These are phyloP conservation scores for Withania somnifera DNA, from an alignment of 305 asterid genomes.

Conservation along the genomic window DNA sequence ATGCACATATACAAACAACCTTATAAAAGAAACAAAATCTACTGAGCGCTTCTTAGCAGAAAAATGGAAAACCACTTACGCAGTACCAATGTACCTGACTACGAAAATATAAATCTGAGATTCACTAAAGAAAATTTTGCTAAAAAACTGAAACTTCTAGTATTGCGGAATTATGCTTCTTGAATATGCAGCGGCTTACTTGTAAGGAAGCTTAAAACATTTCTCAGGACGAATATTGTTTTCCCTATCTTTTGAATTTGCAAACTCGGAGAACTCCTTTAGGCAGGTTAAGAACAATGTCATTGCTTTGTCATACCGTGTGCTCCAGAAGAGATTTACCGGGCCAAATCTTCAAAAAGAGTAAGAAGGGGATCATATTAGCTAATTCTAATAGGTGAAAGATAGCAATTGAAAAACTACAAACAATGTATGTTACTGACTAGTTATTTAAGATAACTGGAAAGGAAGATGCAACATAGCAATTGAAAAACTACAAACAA, in stretches of 20 bases:
- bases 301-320: slow-evolving; percentile 98
- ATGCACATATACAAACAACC: background rate
- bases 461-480: background rate
- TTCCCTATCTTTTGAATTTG: slow-evolving; percentile 80
- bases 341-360: slow-evolving; percentile 78
- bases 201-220: slow-evolving; percentile 91
- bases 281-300: slow-evolving; percentile 81
- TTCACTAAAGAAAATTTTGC: background rate
- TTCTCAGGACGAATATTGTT: slow-evolving; percentile 78
- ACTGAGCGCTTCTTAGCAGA: background rate
- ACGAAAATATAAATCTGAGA: background rate
- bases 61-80: background rate
- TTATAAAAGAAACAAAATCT: background rate
- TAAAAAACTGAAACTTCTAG: background rate
- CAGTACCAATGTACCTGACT: background rate
- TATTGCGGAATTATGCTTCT: background rate
- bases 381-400: slow-evolving; percentile 8
- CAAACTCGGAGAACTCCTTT: slow-evolving; percentile 95
- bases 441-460: background rate
- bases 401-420: background rate
- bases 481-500: background rate
- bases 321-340: slow-evolving; percentile 97
- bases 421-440: background rate
- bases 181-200: slow-evolving; percentile 37
- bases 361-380: slow-evolving; percentile 8